A percentile compares a stretch with the other conserved stretches of the same genome.
Evolutionary conservation across 1,139 yeast species (phyloP).

Genomic region (Lodderomyces parapsilosis): DNA sequence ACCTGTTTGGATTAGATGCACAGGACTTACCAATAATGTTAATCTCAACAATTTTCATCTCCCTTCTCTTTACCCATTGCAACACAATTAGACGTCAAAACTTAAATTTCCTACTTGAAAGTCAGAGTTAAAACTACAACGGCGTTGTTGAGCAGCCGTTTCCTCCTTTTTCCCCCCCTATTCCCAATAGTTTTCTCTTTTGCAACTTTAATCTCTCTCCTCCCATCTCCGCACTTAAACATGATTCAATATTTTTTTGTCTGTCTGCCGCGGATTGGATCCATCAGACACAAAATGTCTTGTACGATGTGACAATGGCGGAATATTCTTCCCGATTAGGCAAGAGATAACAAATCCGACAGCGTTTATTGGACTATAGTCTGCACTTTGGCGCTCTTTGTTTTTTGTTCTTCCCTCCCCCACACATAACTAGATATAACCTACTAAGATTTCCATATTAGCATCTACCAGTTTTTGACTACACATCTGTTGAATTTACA

Average conservation of each 20-base stretch:
- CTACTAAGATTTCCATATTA: background rate
- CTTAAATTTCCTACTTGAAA: background rate
- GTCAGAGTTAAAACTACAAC: background rate
- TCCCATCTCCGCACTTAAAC: background rate
- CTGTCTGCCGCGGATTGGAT: background rate
- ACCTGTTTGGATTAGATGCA: too few species aligned
- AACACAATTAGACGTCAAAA: background rate
- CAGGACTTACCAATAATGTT: too few species aligned
- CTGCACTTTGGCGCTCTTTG: background rate
- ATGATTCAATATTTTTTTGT: background rate
- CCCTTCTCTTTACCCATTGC: too few species aligned
- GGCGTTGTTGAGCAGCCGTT: background rate
- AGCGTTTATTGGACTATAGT: background rate
- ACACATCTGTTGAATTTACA: background rate
- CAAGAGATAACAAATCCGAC: slow-evolving; percentile 1
- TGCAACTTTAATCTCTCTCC: background rate
- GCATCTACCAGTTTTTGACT: too few species aligned
- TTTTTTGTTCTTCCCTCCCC: background rate
- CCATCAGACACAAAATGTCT: background rate
- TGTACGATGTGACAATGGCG: background rate
- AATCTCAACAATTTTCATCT: too few species aligned
- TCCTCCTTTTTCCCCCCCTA: background rate
- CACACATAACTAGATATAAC: slow-evolving; percentile 1
- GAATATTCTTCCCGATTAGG: slow-evolving; percentile 1
- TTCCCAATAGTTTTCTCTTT: background rate